Conservation (phyloP, 495 filamentous ascomycete species). For the Letharia lupina region DNA sequence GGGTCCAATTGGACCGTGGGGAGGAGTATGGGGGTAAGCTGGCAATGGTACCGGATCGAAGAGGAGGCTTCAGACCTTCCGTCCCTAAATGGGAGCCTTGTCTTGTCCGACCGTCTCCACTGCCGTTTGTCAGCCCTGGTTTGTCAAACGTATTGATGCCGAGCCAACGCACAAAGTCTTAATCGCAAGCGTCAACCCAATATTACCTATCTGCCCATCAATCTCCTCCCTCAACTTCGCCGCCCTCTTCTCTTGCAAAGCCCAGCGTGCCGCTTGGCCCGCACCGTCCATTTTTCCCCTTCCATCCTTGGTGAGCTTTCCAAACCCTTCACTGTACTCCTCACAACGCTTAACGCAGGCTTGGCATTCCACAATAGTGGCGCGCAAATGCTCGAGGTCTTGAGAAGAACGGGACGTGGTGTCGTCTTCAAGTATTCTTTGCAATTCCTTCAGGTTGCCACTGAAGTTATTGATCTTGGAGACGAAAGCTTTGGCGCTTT, state of each 20-base stretch:
- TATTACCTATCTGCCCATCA: slow-evolving; percentile 5
- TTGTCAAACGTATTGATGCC: neutral
- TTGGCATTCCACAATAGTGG: slow-evolving; percentile 6
- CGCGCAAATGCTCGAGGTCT: slow-evolving; percentile 10
- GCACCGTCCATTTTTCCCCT: slow-evolving; percentile 5
- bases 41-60: slow-evolving; percentile 11
- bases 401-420: neutral
- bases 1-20: neutral
- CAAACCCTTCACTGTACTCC: slow-evolving; percentile 16
- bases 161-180: slow-evolving; percentile 8
- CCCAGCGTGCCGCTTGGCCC: slow-evolving; percentile 11
- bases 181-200: slow-evolving; percentile 8
- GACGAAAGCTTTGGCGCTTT: slow-evolving; percentile 18
- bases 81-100: slow-evolving; percentile 5
- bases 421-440: slow-evolving; percentile 7
- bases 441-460: slow-evolving; percentile 7
- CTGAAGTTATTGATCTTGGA: slow-evolving; percentile 16
- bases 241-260: slow-evolving; percentile 12
- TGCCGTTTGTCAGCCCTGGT: slow-evolving; percentile 8
- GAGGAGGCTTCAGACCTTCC: neutral
- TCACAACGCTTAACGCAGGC: slow-evolving; percentile 17
- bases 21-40: slow-evolving; percentile 15
- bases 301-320: slow-evolving; percentile 15
- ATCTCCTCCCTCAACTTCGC: slow-evolving; percentile 10
- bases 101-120: slow-evolving; percentile 12